Base-by-base conservation (phyloP, 2,329 filamentous ascomycete genomes). In the Fusarium chuoi region DNA sequence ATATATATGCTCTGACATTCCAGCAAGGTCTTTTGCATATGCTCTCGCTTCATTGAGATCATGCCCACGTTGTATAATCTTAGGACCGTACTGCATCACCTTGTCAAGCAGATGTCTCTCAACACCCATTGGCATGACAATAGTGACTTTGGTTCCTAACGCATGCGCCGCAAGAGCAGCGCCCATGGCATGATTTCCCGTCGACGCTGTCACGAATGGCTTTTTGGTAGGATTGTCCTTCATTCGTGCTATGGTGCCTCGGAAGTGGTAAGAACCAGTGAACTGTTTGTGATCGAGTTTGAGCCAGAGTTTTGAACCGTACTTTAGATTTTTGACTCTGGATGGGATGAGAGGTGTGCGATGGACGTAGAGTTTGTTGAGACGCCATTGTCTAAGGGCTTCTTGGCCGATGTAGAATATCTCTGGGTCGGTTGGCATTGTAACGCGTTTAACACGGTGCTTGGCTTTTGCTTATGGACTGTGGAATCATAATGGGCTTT, bases 121-220 rank as follows among this genome's bases (percentile, higher is more conserved):
- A 1, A 48, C 28, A 3, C 1, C 18, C 9, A 15, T 28, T 12
- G 61, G 54, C 28, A 63, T 48, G 4, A 63, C 54, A 5, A 63
- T 60, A 4, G 54, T 63, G 3, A 63, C n/a, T 18, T 28, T 24
- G 0, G 35, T 20, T 4, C 61, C 61, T 0, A 63, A 5, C 0
- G 61, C 54, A 30, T 48, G 35, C 13, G 42, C 55, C 42, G 61
- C 61, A 2, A 63, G 42, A 12, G 36, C 42, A 35, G 61, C 35
- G 2, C 42, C 61, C 28, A 63, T 63, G 3, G 54, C 61, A 38
- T 63, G 54, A 8, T 63, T 60, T 1, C 54, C 61, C 17, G 42
- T 48, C 7, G 61, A 63, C 22, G 61, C 61, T 3, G 61, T 63
- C 1, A 61, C n/a, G 10, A 63, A 45, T 7, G 28, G 35, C 8